Base-by-base conservation (phyloP, 2,329 filamentous ascomycete genomes). In the Karstenula rhodostoma region DNA sequence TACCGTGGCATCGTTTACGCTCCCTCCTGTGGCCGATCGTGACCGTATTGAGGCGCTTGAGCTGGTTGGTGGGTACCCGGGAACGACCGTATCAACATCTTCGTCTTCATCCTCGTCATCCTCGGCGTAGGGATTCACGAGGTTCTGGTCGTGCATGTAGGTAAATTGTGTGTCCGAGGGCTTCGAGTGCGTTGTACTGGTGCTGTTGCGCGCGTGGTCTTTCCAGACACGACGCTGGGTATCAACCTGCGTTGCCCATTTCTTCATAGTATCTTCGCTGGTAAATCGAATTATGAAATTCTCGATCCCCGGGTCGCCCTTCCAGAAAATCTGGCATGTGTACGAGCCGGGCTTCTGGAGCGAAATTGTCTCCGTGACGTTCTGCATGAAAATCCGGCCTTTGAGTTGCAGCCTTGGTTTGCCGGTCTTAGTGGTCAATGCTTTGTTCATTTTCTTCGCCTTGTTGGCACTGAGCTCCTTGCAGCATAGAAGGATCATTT, bases 301-400 rank as follows among this genome's bases (percentile, higher is more conserved):
- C 75, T 99, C 94, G 33, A 97, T 93, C 4, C 92, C 93, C 0
- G 94, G 93, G 66, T 98, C 94, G 35, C 94, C 94, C 79, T 95
- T 98, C 95, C 95, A 99, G 85, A 94, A 97, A 58, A 99, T 98
- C 75, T 98, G 94, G 62, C 97, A 92, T 2, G 92, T 94, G 75
- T 98, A 97, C 12, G 92, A 94, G 50, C 93, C 93, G 79, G 93
- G 92, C 78, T 94, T 97, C 52, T 90, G 89, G 61, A 95, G 84
- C 19, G 91, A 94, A 44, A 97, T 84, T n/a, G 97, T 90, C 77
- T 97, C 93, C 42, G 94, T 98, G 57, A 99, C 94, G 73, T 99
- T 99, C 68, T 94, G 93, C 94, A 99, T 98, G 81, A 97, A 98
- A 71, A 99, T 99, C 54, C 95, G 89, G 42, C 95, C 95, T 79